Base-by-base conservation (phyloP, 1,284 basidiomycete genomes). In the Boletus sp. region DNA sequence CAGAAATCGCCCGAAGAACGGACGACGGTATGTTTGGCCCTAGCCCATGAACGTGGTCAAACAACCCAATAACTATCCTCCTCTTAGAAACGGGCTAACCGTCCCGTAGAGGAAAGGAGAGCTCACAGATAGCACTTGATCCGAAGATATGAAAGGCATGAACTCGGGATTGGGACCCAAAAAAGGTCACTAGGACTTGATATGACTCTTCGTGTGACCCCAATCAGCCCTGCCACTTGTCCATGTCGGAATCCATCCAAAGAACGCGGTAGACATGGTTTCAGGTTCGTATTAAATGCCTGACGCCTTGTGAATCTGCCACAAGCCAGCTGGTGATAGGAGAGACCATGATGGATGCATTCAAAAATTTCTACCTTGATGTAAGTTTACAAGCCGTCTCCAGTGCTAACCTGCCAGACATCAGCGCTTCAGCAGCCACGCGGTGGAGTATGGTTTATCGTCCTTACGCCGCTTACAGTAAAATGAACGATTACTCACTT, bases 401-500 rank as follows among this genome's bases (percentile, higher is more conserved):
- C 27, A 34, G 12, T 29, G 27, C 16, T 14, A 25, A 53, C 35
- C 13, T 36, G 41, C 23, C 34, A 25, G 26, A 27, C 22, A n/a
- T 25, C 7, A 19, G 1, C 8, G 8, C 13, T 29, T 14, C 29
- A 30, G 8, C 30, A 8, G n/a, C 22, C 22, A 22, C 6, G 22
- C 22, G 6, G 22, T 22, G 1, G n/a, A 16, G 47, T 41, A 38
- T 36, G 12, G 44, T 46, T 56, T 49, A 26, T 56, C 41, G 39
- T 41, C 41, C 33, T 58, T 48, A 49, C 55, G 59, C 57, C 57
- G 49, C 52, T 19, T 35, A n/a, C 45, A 33, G 52, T n/a, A n/a
- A n/a, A n/a, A 61, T 57, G 62, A 61, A 51, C 42, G 6, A 57
- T 62, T 59, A 64, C 62, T 54, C 48, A 36, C 58, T 49, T 35